These are phyloP conservation scores for Fusarium hainanense DNA, from an alignment of 2,329 filamentous ascomycete species.

Conservation along the genomic window DNA sequence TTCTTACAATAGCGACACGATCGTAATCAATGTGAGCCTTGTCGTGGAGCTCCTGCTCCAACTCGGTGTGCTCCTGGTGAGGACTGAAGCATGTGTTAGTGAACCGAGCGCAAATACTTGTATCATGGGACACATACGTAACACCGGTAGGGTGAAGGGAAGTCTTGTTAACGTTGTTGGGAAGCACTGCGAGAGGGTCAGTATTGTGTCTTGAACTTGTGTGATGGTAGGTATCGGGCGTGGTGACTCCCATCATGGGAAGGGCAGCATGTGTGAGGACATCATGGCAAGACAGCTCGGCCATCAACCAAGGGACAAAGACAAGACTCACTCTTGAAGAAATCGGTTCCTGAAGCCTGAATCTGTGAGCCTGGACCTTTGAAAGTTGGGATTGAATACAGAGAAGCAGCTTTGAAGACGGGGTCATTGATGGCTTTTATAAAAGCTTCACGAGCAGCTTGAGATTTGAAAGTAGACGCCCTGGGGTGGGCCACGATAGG, in stretches of 20 bases:
- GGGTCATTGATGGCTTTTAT: constrained; percentile 57
- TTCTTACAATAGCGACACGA: constrained; percentile 91
- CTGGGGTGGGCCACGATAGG: constrained; percentile 40
- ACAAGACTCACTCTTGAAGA: constrained; percentile 56
- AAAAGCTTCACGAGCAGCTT: constrained; percentile 48
- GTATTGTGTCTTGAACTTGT: constrained; percentile 28
- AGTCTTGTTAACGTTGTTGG: constrained; percentile 85
- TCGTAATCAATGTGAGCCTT: constrained; percentile 99
- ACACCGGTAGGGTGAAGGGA: constrained; percentile 91
- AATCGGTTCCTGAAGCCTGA: constrained; percentile 52
- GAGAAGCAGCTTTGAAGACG: constrained; percentile 53
- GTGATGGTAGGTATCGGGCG: constrained; percentile 5
- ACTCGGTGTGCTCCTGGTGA: constrained; percentile 88
- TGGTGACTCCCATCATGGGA: constrained; percentile 11
- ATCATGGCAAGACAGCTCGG: constrained; percentile 18
- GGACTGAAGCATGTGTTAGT: constrained; percentile 67
- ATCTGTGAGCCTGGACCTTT: constrained; percentile 55
- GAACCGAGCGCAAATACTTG: constrained; percentile 23
- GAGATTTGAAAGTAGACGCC: constrained; percentile 40
- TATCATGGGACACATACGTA: constrained; percentile 69
- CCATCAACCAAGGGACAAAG: constrained; percentile 10
- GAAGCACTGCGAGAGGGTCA: constrained; percentile 58
- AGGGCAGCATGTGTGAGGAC: constrained; percentile 19
- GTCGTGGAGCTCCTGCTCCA: constrained; percentile 96
- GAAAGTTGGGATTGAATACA: constrained; percentile 51